Evolutionary conservation across 2,329 filamentous ascomycete species (phyloP), one percentile per base, ranked within the genome.

Genomic region (Colletotrichum cuscutae): DNA sequence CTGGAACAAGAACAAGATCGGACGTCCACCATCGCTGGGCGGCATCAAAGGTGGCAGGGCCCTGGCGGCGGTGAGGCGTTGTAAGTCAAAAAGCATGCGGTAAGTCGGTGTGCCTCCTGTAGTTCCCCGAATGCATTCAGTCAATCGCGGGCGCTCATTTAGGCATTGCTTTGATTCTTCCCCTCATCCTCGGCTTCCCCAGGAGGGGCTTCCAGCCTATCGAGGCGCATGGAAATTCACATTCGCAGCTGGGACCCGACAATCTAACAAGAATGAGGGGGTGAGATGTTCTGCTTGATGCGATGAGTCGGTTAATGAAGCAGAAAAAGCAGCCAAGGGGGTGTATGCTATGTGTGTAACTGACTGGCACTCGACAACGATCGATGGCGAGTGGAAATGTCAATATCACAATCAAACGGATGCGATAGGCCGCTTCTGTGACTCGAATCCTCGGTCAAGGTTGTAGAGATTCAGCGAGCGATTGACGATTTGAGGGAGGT

Each of bases 401-500:
- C 60, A 53, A 63, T 65, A 65, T 42, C 35, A 35, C 28, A 49
- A 70, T 42, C 66, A 57, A 42, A 56, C n/a, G 35, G 24, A 64
- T 52, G 61, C 61, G 61, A 64, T 64, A 64, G 61, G 61, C 49
- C 32, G 35, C 64, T 37, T 63, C 30, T 54, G 28, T 28, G 35
- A 57, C 11, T 53, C 22, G 13, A 68, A 59, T 68, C 58, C 59
- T 69, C 69, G 53, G 65, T 69, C 53, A 64, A 28, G 32, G 60
- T 70, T 63, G 63, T 49, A 49, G 24, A 56, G 68, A 69, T 72
- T 56, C 65, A 65, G 70, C 70, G 59, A 65, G 46, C 53, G 54
- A 60, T 54, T 60, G 52, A 32, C 46, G 62, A 61, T 24, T 24
- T 37, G 19, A 28, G 8, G 15, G 42, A 1, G 6, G 12, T 32